These are phyloP conservation scores for Pneumocystis carinii DNA, from an alignment of 1,139 yeast genomes.

Conservation along the genomic window DNA sequence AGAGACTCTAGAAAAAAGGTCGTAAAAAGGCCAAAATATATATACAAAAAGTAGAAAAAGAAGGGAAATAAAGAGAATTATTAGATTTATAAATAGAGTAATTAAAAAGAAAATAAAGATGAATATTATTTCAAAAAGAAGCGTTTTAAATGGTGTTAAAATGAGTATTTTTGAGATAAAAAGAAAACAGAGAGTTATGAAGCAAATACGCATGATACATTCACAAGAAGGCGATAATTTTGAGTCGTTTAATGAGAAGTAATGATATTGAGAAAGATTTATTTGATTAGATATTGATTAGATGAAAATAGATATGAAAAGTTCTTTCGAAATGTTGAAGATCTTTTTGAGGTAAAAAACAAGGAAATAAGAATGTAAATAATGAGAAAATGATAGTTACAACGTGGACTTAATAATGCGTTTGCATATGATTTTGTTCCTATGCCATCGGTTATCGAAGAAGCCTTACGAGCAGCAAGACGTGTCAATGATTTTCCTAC, in stretches of 20 bases:
- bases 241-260: slow-evolving; percentile 73
- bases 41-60: too few species aligned
- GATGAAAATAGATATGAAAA: slow-evolving; percentile 53
- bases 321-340: slow-evolving; percentile 96
- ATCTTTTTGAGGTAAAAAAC: slow-evolving; percentile 49
- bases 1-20: too few species aligned
- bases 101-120: not conserved
- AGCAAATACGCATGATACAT: slow-evolving; percentile 26
- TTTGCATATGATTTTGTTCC: slow-evolving; percentile 97
- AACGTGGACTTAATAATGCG: slow-evolving; percentile 81
- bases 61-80: too few species aligned
- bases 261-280: slow-evolving; percentile 7
- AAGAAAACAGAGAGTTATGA: not conserved
- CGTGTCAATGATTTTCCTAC: slow-evolving; percentile 98
- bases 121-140: not conserved
- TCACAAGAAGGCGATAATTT: slow-evolving; percentile 78
- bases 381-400: slow-evolving; percentile 1
- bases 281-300: not conserved
- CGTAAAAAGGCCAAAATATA: too few species aligned
- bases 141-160: not conserved
- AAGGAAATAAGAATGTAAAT: not conserved
- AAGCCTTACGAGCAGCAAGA: slow-evolving; percentile 95
- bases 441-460: slow-evolving; percentile 88
- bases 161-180: not conserved
- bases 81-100: too few species aligned